phyloP scores from a whole-genome alignment of 208 protist species.

The Leishmania turanica region DNA sequence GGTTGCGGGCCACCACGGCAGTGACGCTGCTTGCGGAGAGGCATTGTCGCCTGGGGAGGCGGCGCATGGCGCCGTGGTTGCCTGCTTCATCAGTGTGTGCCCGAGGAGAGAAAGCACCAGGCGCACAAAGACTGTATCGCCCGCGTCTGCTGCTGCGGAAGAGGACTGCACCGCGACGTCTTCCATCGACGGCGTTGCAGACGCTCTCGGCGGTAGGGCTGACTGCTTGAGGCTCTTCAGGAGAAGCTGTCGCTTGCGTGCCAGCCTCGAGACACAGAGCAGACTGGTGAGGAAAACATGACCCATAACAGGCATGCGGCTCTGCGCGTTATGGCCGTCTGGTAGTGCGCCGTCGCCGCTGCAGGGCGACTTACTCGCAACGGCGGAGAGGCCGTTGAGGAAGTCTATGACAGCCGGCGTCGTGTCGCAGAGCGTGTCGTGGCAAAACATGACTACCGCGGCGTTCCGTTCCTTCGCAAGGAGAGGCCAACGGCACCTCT shows the following conservation, averaged over 20 bases:
- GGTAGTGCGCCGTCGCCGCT: background rate
- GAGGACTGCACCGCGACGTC: background rate
- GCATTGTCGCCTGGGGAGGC: background rate
- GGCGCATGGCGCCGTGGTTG: background rate
- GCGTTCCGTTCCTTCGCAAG: background rate
- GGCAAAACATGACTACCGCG: conserved; percentile 4
- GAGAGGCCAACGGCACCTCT: background rate
- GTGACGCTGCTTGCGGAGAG: background rate
- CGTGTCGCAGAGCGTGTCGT: conserved; percentile 18
- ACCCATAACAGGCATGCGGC: background rate
- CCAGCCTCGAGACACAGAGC: conserved; percentile 14
- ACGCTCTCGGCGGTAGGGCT: background rate
- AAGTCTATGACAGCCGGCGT: conserved; percentile 18
- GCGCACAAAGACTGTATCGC: conserved; percentile 13
- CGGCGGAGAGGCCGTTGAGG: background rate
- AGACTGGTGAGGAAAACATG: conserved; percentile 23
- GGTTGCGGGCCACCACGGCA: conserved; percentile 17
- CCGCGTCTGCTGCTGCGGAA: background rate
- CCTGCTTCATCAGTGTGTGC: background rate
- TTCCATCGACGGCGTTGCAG: background rate
- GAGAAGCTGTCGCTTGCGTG: conserved; percentile 21
- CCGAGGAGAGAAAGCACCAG: conserved; percentile 25
- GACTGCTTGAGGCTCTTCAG: background rate
- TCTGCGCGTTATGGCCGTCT: background rate
- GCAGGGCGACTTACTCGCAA: background rate